A percentile compares a stretch with the other conserved stretches of the same genome.
These are phyloP conservation scores for Epichloe scottii DNA, from an alignment of 2,329 filamentous ascomycete genomes.

Conservation along the genomic window DNA sequence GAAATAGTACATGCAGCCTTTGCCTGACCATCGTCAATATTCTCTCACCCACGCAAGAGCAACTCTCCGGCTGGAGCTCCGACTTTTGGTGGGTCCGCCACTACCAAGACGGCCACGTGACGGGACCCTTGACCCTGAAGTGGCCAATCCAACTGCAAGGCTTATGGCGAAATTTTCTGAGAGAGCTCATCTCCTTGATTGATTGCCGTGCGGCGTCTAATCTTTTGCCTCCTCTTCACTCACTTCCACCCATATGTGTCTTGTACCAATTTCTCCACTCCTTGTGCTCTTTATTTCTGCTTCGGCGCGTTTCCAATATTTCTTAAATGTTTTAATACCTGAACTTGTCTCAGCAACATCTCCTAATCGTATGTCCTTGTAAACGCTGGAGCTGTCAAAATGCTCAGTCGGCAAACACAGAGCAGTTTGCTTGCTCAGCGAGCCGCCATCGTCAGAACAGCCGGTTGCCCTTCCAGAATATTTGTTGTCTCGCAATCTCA, in stretches of 20 bases:
- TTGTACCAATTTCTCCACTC: conserved; percentile 1
- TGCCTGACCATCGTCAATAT: neutral
- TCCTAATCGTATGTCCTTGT: neutral
- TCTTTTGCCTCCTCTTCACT: neutral
- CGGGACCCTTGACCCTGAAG: neutral
- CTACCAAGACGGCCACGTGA: conserved; percentile 7
- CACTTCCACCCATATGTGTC: conserved; percentile 3
- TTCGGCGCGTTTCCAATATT: neutral
- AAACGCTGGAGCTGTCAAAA: conserved; percentile 11
- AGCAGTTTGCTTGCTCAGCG: conserved; percentile 16
- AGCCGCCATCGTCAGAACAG: conserved; percentile 9
- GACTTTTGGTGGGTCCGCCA: conserved; percentile 1
- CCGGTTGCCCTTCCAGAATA: conserved; percentile 9
- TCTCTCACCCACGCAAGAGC: neutral
- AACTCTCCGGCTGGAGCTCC: neutral
- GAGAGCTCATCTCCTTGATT: conserved; percentile 5
- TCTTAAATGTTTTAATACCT: conserved; percentile 14
- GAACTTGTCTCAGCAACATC: neutral
- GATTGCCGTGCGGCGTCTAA: neutral
- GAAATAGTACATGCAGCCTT: neutral
- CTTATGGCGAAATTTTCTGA: conserved; percentile 17
- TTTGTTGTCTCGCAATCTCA: conserved; percentile 7
- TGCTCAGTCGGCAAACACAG: conserved; percentile 24
- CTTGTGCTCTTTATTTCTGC: neutral
- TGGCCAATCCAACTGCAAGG: conserved; percentile 2